Base-by-base conservation (phyloP, 2,329 filamentous ascomycete genomes). In the Ceratocystis huliohia region DNA sequence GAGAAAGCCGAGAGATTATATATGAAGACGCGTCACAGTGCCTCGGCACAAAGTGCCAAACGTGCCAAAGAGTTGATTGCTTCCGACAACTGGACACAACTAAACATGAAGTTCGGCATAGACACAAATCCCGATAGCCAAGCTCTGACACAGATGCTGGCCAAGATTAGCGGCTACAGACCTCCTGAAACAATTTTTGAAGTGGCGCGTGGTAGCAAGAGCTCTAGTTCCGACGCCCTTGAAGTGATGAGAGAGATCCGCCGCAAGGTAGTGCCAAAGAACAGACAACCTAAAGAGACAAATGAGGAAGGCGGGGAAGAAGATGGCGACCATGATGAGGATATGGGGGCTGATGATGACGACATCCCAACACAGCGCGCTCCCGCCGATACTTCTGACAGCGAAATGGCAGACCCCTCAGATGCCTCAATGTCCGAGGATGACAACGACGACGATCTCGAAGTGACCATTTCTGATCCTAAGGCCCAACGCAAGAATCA, bases 121-220 rank as follows among this genome's bases (percentile, higher is more conserved):
- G 83, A 88, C 64, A 82, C 82, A 0, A 81, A 84, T 66, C 78
- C 83, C 44, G 76, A 82, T 33, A 89, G 93, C 72, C 82, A 85
- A 68, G 86, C 89, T 62, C 84, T 92, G 41, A 85, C 91, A 62
- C 86, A 88, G 63, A 96, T 99, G 89, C 79, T 99, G 37, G 90
- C 91, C 41, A 84, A 87, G 67, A 90, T 99, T 67, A 92, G 90
- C 71, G 88, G 88, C 1, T 99, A 94, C 77, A 85, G 90, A 71
- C 94, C 95, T 0, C 81, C 87, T 56, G 94, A 99, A 76, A 97
- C 93, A 0, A 90, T 99, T n/a, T 99, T 99, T 71, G 94, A 99
- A 75, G 87, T 96, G 69, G 88, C 89, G 5, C 85, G 87, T 70
- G 83, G 86, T 68, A 88, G 86, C 48, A 87, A 88, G 70, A 80